phyloP scores from a whole-genome alignment of 2,329 filamentous ascomycete species.

The Trichoderma sp. region DNA sequence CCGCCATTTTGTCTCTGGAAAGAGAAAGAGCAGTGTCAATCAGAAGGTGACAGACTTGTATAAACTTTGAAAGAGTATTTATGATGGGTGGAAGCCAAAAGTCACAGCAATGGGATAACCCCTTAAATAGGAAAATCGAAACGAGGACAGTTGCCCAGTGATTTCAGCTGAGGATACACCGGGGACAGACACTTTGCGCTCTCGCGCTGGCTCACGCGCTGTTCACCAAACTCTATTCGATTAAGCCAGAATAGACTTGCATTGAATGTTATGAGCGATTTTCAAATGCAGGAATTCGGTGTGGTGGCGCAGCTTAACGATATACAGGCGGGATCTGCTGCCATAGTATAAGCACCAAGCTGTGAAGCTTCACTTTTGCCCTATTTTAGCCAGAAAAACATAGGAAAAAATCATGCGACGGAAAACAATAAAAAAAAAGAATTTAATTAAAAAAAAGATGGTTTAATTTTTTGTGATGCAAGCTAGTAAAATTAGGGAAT shows the following conservation, averaged over 20 bases:
- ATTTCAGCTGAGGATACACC: background rate
- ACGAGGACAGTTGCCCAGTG: background rate
- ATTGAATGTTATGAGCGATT: background rate
- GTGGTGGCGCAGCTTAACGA: background rate
- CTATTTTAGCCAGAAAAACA: too few relatives aligned
- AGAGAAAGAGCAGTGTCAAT: background rate
- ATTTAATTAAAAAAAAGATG: too few relatives aligned
- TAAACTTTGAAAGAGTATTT: accelerated
- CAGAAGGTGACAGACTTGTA: background rate
- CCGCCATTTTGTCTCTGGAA: background rate
- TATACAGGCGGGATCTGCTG: background rate
- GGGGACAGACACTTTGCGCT: background rate
- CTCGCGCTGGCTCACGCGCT: background rate
- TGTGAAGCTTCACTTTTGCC: background rate
- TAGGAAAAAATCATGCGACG: too few relatives aligned
- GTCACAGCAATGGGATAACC: background rate
- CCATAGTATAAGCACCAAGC: background rate
- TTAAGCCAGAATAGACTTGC: background rate
- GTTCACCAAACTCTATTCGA: background rate
- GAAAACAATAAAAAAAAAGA: too few relatives aligned
- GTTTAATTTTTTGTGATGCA: background rate
- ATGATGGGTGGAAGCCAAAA: background rate
- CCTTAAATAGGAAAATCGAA: background rate
- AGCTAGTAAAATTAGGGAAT: background rate
- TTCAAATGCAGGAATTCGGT: background rate